Evolutionary conservation across 2,329 filamentous ascomycete genomes (phyloP).

Genomic region (Bipolaris gigantea): DNA sequence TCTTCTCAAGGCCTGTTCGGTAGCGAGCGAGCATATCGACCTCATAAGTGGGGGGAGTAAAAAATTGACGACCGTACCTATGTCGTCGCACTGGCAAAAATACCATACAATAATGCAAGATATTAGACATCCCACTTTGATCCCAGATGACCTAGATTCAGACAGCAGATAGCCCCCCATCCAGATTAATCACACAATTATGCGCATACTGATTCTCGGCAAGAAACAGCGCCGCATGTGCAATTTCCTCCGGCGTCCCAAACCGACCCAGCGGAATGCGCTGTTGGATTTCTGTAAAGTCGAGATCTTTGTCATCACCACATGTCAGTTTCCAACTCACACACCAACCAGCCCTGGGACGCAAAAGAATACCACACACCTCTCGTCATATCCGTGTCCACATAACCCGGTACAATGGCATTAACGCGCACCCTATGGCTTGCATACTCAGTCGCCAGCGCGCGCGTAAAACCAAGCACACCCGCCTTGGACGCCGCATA

Average conservation of each 20-base stretch:
- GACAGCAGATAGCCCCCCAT: conserved; percentile 76
- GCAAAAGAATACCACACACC: conserved; percentile 49
- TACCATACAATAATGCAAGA: not conserved
- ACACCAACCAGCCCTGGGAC: not conserved
- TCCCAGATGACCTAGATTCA: conserved; percentile 12
- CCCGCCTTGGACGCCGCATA: conserved; percentile 84
- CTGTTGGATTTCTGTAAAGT: conserved; percentile 40
- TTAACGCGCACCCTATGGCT: conserved; percentile 71
- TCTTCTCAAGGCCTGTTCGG: conserved; percentile 3
- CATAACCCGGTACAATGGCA: conserved; percentile 79
- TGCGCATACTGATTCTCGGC: conserved; percentile 79
- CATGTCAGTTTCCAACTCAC: conserved; percentile 20
- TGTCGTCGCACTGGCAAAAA: conserved; percentile 1
- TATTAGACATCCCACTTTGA: not conserved
- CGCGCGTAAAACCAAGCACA: conserved; percentile 70
- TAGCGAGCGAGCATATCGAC: not conserved
- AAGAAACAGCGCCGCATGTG: conserved; percentile 79
- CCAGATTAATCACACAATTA: conserved; percentile 82
- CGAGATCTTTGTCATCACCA: conserved; percentile 41
- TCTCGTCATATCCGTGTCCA: conserved; percentile 77
- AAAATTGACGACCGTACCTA: conserved; percentile 1
- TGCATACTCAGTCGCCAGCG: conserved; percentile 65
- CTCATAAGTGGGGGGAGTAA: not conserved
- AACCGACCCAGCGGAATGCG: conserved; percentile 69
- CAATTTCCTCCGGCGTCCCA: conserved; percentile 70